phyloP scores from a whole-genome alignment of 163 green algal species.

The Coccomyxa subellipsoidea region DNA sequence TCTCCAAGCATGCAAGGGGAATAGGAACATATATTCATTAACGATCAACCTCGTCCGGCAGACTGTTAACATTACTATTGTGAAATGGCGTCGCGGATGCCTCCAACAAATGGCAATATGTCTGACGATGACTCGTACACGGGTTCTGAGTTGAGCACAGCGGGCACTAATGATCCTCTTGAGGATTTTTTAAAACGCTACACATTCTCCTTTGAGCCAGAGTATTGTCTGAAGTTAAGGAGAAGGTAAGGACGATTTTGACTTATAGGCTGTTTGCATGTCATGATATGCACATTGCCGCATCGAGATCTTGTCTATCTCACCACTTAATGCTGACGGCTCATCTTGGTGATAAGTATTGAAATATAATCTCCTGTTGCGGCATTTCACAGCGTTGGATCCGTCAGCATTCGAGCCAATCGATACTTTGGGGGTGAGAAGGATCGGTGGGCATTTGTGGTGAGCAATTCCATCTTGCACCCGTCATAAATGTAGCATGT shows the following conservation, averaged over 20 bases:
- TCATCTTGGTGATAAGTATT: neutral
- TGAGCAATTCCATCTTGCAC: neutral
- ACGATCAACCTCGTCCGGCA: neutral
- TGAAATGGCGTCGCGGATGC: too few species aligned
- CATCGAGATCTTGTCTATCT: too few species aligned
- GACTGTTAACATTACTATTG: too few species aligned
- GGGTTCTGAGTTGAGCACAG: neutral
- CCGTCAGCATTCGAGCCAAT: neutral
- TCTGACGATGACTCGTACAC: neutral
- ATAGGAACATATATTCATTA: neutral
- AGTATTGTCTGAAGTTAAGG: neutral
- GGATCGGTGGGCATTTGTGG: conserved; percentile 4
- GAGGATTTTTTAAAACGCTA: neutral
- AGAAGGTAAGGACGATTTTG: neutral
- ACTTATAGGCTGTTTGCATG: too few species aligned
- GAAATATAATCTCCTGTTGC: neutral
- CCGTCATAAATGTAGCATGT: neutral
- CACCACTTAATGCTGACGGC: neutral
- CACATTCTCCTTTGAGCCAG: neutral
- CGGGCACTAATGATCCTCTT: neutral
- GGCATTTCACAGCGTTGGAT: neutral
- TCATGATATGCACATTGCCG: too few species aligned
- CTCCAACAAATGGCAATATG: neutral
- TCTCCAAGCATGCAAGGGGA: neutral
- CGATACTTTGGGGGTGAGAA: neutral